Conservation (phyloP, 169 alveolate genomes). For the Eimeria maxima region DNA sequence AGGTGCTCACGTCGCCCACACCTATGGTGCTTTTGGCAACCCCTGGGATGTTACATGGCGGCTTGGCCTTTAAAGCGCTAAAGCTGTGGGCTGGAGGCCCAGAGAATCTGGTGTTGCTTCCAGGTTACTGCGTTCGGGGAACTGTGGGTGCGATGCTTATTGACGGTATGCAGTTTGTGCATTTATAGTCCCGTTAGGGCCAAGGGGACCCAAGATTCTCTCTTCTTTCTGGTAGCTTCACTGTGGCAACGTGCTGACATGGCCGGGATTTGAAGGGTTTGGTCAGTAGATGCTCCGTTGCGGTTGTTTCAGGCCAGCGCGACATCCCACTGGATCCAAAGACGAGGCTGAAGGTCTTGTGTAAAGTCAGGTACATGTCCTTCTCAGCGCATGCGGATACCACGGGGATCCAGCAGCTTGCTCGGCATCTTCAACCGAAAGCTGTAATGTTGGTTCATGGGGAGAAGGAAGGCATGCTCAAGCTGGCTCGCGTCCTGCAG, state of each 20-base stretch:
- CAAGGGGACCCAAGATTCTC: neutral
- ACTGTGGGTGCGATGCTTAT: conserved; percentile 98
- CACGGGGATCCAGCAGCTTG: conserved; percentile 96
- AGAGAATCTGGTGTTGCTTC: conserved; percentile 97
- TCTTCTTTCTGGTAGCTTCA: neutral
- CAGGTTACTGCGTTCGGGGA: conserved; percentile 99
- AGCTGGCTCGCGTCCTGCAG: conserved; percentile 87
- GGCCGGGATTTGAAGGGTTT: neutral
- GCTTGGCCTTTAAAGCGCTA: conserved; percentile 97
- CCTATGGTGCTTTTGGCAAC: conserved; percentile 99
- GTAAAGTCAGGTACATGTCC: conserved; percentile 96
- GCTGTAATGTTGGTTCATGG: conserved; percentile 98
- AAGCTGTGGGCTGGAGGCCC: conserved; percentile 97
- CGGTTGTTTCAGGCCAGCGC: conserved; percentile 62
- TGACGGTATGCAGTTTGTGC: conserved; percentile 88
- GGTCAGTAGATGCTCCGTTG: neutral
- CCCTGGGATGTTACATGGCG: conserved; percentile 99
- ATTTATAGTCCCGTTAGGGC: neutral
- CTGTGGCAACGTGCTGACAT: neutral
- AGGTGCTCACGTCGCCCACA: conserved; percentile 91
- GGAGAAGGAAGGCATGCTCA: conserved; percentile 98
- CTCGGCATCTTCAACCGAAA: conserved; percentile 94
- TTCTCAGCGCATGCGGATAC: conserved; percentile 99
- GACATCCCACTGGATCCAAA: conserved; percentile 86
- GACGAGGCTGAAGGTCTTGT: conserved; percentile 94